Evolutionary conservation across 208 protist genomes (phyloP).

Genomic region (Leptomonas seymouri): DNA sequence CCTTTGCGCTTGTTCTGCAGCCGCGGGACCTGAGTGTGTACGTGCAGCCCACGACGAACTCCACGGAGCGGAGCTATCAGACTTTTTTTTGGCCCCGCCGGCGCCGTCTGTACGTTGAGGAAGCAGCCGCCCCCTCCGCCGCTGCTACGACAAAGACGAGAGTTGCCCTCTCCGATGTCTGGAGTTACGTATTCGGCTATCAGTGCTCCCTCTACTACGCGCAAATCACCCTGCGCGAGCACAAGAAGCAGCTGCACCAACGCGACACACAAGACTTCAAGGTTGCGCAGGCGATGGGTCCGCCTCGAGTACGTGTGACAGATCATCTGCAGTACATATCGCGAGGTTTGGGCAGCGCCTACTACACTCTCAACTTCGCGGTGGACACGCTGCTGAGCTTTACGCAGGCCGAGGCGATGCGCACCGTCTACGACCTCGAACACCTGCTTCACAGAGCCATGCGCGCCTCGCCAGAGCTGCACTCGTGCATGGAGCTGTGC

Average conservation of each 20-base stretch:
- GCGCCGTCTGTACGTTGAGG: conserved; percentile 29
- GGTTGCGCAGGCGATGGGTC: conserved; percentile 45
- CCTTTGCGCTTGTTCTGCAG: conserved; percentile 61
- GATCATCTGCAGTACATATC: conserved; percentile 36
- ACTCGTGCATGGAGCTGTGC: conserved; percentile 71
- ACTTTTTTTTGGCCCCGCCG: conserved; percentile 81
- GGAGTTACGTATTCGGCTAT: conserved; percentile 86
- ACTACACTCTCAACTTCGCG: conserved; percentile 81
- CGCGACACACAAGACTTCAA: conserved; percentile 47
- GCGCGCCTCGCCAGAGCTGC: conserved; percentile 10
- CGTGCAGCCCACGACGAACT: conserved; percentile 27
- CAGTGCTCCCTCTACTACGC: conserved; percentile 81
- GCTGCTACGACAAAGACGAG: neutral
- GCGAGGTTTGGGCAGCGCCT: conserved; percentile 71
- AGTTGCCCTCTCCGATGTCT: conserved; percentile 49
- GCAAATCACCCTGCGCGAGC: conserved; percentile 60
- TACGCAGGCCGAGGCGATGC: conserved; percentile 50
- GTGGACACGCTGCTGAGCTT: conserved; percentile 79
- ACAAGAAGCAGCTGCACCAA: conserved; percentile 67
- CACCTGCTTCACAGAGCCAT: conserved; percentile 25
- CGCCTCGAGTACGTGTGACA: neutral
- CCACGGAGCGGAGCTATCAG: conserved; percentile 45
- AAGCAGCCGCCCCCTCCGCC: neutral
- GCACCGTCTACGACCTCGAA: conserved; percentile 62
- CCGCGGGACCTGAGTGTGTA: conserved; percentile 56